Evolutionary conservation across 163 green algal species (phyloP), one percentile per base, ranked within the genome.

Genomic region (Volvox carteri): DNA sequence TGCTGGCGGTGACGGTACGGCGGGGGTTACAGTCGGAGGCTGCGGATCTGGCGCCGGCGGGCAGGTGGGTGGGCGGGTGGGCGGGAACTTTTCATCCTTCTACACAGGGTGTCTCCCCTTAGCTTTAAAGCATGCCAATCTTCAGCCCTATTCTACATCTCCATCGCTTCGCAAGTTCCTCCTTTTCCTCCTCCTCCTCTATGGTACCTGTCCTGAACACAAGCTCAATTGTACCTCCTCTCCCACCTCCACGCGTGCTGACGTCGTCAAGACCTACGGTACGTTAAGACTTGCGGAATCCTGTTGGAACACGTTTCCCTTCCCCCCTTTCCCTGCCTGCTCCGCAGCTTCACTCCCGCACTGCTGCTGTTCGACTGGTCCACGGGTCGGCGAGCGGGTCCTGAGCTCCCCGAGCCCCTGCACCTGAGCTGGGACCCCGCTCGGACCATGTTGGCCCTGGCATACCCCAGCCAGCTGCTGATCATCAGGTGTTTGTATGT

Each of bases 391-490:
- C 92, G 95, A 83, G 87, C 97, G 77, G 95, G 95, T 2, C 75
- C 91, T 0, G 90, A 94, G 86, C 88, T 98, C 70, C 93, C 94
- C 0, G 94, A 95, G 90, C 96, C 96, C 8, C 74, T 78, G 5
- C 93, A 92, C 77, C 37, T 98, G 25, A 78, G 92, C 1, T 98
- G 96, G 96, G 95, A 97, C 90, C 96, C 95, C 16, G 93, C 95
- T 41, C 93, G 94, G 67, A 94, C 88, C 19, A 89, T 94, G 68
- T 79, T 93, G 35, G 95, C 96, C 0, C 87, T 98, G 35, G 94
- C 92, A 14, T 98, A 97, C 88, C 60, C 89, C 28, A 86, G 77
- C 37, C 93, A 95, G 84, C 76, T 89, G 23, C 52, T 89, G 33
- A 18, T 87, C 1, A 9, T 87, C 79, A 86, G 79, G 79, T 86